Base-by-base conservation (phyloP, 192 early-diverging fungal species). In the Entomortierella parvispora region DNA sequence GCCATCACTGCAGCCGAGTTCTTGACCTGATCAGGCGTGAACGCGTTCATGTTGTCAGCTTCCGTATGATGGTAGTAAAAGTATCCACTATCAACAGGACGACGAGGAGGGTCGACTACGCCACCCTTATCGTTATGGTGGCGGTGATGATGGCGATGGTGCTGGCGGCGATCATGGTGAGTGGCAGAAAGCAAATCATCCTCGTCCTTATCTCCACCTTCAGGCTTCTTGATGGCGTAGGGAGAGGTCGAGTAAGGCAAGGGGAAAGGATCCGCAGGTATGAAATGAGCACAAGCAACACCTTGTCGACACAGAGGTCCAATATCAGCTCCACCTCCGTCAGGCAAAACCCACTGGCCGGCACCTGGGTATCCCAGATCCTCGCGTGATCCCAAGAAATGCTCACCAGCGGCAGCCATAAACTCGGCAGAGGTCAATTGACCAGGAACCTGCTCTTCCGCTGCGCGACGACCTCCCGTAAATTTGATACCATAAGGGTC, bases 51-150 rank as follows among this genome's bases (percentile, higher is more conserved):
- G 25, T 80, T 75, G 50, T 89, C 86, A 7, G 79, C 66, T 26
- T 69, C 65, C 15, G 86, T 82, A 29, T 89, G 86, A 65, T 87
- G 88, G 66, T 85, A 81, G 43, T 82, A 79, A 74, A 87, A 89
- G 60, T 89, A 89, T 2, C 84, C 84, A 43, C 76, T 56, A 18
- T 67, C 65, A 5, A 67, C 58, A 23, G 71, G 58, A 11, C 65
- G 64, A 33, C 71, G 63, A 18, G 51, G 47, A 20, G 45, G 33
- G n/a, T 50, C n/a, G 15, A 14, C 20, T 18, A 18, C 31, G 18
- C n/a, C 32, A 18, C 22, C 32, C 12, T 33, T 17, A 7, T 6
- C 8, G 8, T 54, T 8, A 48, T 50, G 45, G 48, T 26, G 26
- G 2, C 34, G 31, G 3, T 44, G 43, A 2, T 48, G 22, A 43